Percentiles rank a stretch among this genome's conserved stretches.
Conservation (phyloP, 371 early-diverging fungal species). For the Syncephalastrum monosporum region DNA sequence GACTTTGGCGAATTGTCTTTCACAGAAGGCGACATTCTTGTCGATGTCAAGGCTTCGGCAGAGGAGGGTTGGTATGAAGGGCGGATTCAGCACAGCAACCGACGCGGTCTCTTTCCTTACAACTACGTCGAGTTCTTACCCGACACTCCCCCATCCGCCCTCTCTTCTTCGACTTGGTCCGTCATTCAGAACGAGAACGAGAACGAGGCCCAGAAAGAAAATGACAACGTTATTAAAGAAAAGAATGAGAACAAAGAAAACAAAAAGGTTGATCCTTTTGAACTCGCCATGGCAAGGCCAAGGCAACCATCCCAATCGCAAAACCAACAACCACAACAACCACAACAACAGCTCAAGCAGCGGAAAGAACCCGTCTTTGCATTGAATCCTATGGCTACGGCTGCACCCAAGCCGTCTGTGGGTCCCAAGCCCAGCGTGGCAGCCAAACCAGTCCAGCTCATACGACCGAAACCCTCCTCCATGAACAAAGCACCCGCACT, state of each 20-base stretch:
- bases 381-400: neutral
- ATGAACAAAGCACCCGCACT: neutral
- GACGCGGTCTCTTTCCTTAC: conserved; percentile 54
- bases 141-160: conserved; percentile 14
- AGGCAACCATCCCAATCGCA: neutral
- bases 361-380: neutral
- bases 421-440: conserved; percentile 14
- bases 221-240: neutral
- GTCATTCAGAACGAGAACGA: conserved; percentile 16
- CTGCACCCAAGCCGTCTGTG: conserved; percentile 10
- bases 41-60: conserved; percentile 51
- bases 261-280: conserved; percentile 21
- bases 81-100: conserved; percentile 39
- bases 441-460: conserved; percentile 11
- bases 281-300: conserved; percentile 22
- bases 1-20: conserved; percentile 61
- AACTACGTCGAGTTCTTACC: conserved; percentile 53
- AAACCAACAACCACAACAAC: neutral
- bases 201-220: neutral
- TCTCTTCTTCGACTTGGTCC: conserved; percentile 24
- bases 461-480: conserved; percentile 12
- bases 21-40: conserved; percentile 53
- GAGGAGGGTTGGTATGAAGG: conserved; percentile 66
- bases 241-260: neutral
- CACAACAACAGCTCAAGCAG: neutral